Evolutionary conservation across 345 rosid genomes (phyloP).

Genomic region (Capsella bursapastoris): DNA sequence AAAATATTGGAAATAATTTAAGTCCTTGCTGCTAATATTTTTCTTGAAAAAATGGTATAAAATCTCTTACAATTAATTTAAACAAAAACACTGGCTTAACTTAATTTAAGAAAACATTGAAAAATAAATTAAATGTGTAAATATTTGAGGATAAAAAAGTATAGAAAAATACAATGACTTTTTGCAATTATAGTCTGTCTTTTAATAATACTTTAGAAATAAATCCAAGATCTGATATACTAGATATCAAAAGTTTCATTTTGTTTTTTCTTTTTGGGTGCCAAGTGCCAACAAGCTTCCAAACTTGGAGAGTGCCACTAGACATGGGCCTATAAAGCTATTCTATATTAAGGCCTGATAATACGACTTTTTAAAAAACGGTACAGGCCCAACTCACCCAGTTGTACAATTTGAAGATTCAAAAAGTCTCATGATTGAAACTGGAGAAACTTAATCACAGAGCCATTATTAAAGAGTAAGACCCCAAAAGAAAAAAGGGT

Average conservation of each 20-base stretch:
- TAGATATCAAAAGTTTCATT: too few species aligned
- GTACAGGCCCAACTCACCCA: not conserved
- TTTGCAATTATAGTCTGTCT: not conserved
- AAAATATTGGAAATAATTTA: not conserved
- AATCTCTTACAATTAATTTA: not conserved
- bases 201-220: not conserved
- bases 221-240: not conserved
- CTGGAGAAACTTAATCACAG: slow-evolving; percentile 32
- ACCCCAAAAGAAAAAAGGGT: slow-evolving; percentile 7
- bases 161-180: not conserved
- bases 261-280: too few species aligned
- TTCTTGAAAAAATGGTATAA: not conserved
- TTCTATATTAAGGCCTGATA: slow-evolving; percentile 9
- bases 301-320: not conserved
- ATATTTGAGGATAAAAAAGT: not conserved
- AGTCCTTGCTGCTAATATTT: too few species aligned
- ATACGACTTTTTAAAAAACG: not conserved
- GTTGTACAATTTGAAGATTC: not conserved
- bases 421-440: slow-evolving; percentile 26
- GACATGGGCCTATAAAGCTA: not conserved
- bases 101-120: not conserved
- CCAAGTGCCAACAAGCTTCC: not conserved
- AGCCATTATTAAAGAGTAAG: slow-evolving; percentile 33
- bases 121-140: not conserved
- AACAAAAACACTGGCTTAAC: not conserved